Base-by-base conservation (phyloP, 352 stramenopile genomes). In the Globisporangium barbulae region DNA sequence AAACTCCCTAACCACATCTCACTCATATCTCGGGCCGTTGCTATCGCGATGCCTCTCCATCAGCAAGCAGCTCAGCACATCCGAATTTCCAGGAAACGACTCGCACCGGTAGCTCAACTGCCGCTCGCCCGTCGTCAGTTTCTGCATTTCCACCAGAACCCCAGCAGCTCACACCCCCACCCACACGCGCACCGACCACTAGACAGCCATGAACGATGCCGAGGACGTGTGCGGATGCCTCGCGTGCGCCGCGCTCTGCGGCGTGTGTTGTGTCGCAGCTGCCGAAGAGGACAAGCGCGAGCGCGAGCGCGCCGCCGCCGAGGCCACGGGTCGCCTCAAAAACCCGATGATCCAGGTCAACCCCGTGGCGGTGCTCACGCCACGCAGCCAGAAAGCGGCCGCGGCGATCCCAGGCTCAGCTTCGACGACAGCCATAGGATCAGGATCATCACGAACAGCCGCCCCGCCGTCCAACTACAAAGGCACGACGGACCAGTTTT, bases 241-340 rank as follows among this genome's bases (percentile, higher is more conserved):
- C 21, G 78, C 72, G n/a, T 93, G 85, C 48, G 73, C 78, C 0
- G 81, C 78, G 39, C 77, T 93, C 37, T 93, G 85, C 17, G 82
- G 82, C 21, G 80, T 93, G 1, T 91, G 85, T 65, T 91, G 78
- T 53, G 85, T 91, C 3, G 85, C 83, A 6, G 85, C 85, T 17
- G 85, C 83, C 0, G 85, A 93, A 64, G 82, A 93, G 70, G 85
- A 90, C 66, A 91, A 93, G 73, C 74, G 81, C 4, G 85, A 93
- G 62, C 82, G 85, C 7, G 85, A 91, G 64, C 79, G 80, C 37
- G 73, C 70, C 2, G 81, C 68, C 22, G 71, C 66, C 1, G 72
- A 70, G 30, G 67, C 68, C 31, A 60, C 72, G 2, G 63, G 54
- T 2, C 67, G 79, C 31, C 59, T 88, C 58, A 93, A 88, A 67